Base-by-base conservation (phyloP, 805 yeast species). In the Ogataea corticis region DNA sequence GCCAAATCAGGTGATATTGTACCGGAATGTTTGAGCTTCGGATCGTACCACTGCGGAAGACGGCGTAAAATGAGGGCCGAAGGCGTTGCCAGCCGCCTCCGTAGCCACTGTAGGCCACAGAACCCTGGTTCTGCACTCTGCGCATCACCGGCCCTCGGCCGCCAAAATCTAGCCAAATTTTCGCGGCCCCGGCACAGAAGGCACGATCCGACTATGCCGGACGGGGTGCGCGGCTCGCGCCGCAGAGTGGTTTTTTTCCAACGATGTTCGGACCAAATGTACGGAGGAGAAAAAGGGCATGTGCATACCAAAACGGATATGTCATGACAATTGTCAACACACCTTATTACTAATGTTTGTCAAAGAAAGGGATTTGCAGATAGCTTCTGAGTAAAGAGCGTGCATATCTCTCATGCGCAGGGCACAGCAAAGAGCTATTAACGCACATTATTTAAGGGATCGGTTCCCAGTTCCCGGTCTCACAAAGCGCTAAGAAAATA, bases 381-480 rank as follows among this genome's bases (percentile, higher is more conserved):
- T 28, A 16, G 31, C 40, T 16, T 25, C 12, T 5, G 28, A 11
- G 16, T 33, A 37, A 37, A 37, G 19, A 37, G 17, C 31, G 40
- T 27, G 40, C 40, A 37, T 37, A 37, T 37, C 10, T 19, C 11
- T 23, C 37, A 33, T 23, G 36, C 27, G 37, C 28, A 33, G 37
- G 35, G 35, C 17, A 14, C 33, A 30, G 7, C 17, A 23, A 5
- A 33, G 37, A 3, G 40, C 14, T 16, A 15, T 37, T 7, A 37
- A 13, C 27, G 40, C 27, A 11, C 12, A 16, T 10, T 37, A 27
- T 27, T 37, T 37, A 27, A 23, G 32, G 31, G 16, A 16, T 37
- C 40, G 40, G 40, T 37, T 37, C 23, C 32, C 40, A 30, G 40
- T 37, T 37, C 23, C 32, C 40, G 40, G 40, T 37, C 9, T 14